Conservation (phyloP, 805 yeast species). For the Kodamaea laetipori region DNA sequence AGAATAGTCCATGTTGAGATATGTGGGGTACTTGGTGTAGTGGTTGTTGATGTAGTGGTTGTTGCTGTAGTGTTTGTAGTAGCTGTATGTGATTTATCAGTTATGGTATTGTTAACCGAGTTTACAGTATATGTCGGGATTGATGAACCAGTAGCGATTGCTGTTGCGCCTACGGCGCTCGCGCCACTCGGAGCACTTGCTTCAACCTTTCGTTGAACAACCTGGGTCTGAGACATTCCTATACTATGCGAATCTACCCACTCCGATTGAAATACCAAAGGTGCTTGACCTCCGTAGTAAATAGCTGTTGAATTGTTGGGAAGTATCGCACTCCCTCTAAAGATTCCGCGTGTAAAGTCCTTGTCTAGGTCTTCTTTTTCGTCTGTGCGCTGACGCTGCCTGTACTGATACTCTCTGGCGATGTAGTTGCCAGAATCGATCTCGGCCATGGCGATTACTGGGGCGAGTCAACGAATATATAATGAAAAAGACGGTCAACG, state of each 20-base stretch:
- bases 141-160: not conserved
- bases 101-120: not conserved
- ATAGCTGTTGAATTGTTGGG: constrained; percentile 8
- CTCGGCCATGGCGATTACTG: constrained; percentile 3
- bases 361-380: not conserved
- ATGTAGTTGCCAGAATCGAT: constrained; percentile 5
- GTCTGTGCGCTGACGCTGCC: not conserved
- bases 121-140: too few relatives aligned
- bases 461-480: not conserved
- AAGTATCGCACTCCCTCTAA: constrained; percentile 6
- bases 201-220: not conserved
- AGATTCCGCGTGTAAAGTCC: constrained; percentile 1
- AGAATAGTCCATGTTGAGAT: constrained; percentile 45
- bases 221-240: constrained; percentile 6
- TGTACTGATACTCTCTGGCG: not conserved
- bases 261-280: constrained; percentile 9
- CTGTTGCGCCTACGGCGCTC: not conserved
- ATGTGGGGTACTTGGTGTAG: constrained; percentile 7
- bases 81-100: not conserved
- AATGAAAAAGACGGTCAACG: not conserved
- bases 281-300: constrained; percentile 6
- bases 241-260: constrained; percentile 8
- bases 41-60: not conserved
- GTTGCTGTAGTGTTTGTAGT: not conserved
- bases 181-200: too few relatives aligned